Base-by-base conservation (phyloP, 176 grass and related monocot genomes). In the Oropetium thomaeum region DNA sequence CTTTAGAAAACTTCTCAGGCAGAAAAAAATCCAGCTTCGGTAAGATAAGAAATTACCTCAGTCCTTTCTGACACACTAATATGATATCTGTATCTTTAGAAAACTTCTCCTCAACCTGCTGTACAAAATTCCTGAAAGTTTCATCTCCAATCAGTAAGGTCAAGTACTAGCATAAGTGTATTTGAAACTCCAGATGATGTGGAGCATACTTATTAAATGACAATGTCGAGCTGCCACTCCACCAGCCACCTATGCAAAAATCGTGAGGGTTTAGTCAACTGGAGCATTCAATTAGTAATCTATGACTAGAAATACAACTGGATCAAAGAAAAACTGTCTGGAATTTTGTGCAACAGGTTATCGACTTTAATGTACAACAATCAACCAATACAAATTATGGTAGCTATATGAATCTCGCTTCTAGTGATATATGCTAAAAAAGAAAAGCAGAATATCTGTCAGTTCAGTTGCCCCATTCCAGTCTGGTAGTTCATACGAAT, bases 211-310 rank as follows among this genome's bases (percentile, higher is more conserved):
- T 94, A 44, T 98, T 90, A 31, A 86, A 84, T 67, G 83, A 62
- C 70, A 98, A 70, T 70, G 79, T 94, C 58, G 91, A 88, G 76
- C 64, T 92, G 79, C 96, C 91, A 94, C 96, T 98, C 96, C 96
- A 98, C 96, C 91, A 98, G 71, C 96, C 96, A 85, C 96, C 96
- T 98, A 69, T 39, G 48, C n/a, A 76, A 60, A 31, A 89, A 34
- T 30, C 7, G 55, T 69, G 15, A 48, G 1, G 69, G 53, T 63
- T 88, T 5, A 74, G 63, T 79, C 28, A 45, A 49, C 26, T 69
- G 17, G 38, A 72, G 25, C 60, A 31, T 31, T 32, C 0, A 77
- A 23, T 82, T 26, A 49, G 43, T 20, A 49, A 49, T 52, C 40
- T 47, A 43, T 62, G 5, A 70, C 22, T 31, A 52, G 38, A 23